Evolutionary conservation across 2,329 filamentous ascomycete species (phyloP).

Genomic region (Calonectria honghensis): DNA sequence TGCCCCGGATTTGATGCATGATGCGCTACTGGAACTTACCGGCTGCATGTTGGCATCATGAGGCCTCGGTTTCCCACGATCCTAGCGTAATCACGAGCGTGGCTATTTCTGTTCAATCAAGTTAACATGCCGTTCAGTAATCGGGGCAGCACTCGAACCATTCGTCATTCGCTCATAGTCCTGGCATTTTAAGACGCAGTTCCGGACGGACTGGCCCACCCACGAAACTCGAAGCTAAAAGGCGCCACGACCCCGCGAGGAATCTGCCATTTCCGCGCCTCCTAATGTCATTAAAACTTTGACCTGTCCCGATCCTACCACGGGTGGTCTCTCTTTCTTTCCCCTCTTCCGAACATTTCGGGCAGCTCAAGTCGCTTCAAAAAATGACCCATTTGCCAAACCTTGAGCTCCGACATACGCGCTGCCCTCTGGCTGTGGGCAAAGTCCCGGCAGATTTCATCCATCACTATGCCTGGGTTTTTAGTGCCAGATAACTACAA

Average conservation of each 20-base stretch:
- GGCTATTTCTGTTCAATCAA: not conserved
- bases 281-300: not conserved
- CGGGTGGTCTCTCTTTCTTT: not conserved
- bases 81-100: not conserved
- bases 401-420: not conserved
- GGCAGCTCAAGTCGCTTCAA: not conserved
- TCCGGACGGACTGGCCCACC: not conserved
- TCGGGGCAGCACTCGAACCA: not conserved
- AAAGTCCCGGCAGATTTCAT: not conserved
- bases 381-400: not conserved
- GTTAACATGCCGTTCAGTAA: not conserved
- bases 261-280: not conserved
- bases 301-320: not conserved
- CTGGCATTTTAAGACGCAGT: not conserved
- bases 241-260: not conserved
- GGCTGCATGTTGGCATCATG: not conserved
- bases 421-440: not conserved
- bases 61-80: not conserved
- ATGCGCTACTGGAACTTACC: not conserved
- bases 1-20: not conserved
- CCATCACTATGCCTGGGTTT: slow-evolving; percentile 42
- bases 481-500: slow-evolving; percentile 48
- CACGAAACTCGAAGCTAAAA: not conserved
- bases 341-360: not conserved
- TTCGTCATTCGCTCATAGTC: not conserved